Base-by-base conservation (phyloP, 2,329 filamentous ascomycete genomes). In the Aaosphaeria pasadenensis region DNA sequence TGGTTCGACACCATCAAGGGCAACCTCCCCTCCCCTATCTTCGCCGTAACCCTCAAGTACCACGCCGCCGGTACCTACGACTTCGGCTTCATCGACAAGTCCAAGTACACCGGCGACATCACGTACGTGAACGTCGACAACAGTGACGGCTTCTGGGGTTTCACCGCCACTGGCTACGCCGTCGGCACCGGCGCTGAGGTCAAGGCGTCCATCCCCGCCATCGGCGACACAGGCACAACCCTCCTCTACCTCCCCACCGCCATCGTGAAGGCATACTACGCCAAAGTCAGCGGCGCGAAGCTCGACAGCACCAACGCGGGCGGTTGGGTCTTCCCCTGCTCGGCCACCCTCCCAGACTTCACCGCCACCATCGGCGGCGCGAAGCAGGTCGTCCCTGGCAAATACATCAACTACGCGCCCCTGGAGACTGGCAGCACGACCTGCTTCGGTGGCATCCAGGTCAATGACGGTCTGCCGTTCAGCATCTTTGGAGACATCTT, bases 371-470 rank as follows among this genome's bases (percentile, higher is more conserved):
- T 85, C 46, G 75, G 71, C 39, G 73, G 72, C 51, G 74, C 75
- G 49, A 66, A 70, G 30, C 78, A 78, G 55, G 73, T 73, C 24
- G 69, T 83, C 13, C 77, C 80, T 3, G 81, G 80, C 31, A 66
- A 69, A 42, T 74, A 77, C 64, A 76, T 84, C 70, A 83, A 82
- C 66, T 82, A 77, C 58, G 69, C 76, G 0, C 71, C 76, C 5
- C 51, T 74, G 43, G 55, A 62, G 7, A 51, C 60, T 6, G 70
- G 68, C n/a, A 64, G 64, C 51, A 58, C 58, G 32, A 69, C 60
- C 47, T 94, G 89, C 77, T 91, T 82, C 67, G 89, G 89, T 47
- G 89, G 88, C 43, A 80, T 95, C 53, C 89, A 94, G 75, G 77
- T 71, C 54, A 76, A 80, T 58, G 61, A 69, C 1, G 80, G 77